Evolutionary conservation across 257 asterid genomes (phyloP).

Genomic region (Jacaranda copaia): DNA sequence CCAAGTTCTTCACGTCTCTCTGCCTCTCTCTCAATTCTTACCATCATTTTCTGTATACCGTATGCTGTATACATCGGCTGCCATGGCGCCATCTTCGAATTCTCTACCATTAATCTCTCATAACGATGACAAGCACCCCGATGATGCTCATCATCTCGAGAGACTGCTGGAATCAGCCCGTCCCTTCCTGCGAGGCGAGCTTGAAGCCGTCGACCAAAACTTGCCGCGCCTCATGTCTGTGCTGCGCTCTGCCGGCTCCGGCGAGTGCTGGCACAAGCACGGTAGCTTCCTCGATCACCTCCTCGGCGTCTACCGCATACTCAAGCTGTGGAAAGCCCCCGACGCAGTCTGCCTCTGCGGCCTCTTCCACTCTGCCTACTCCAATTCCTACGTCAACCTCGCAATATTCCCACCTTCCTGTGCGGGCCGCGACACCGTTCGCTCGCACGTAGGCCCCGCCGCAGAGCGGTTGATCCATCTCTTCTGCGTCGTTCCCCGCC

Average conservation of each 20-base stretch:
- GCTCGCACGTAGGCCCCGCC: constrained; percentile 67
- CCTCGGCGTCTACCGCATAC: constrained; percentile 70
- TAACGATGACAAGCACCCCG: constrained; percentile 11
- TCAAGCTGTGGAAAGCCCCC: constrained; percentile 83
- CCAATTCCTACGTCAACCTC: constrained; percentile 84
- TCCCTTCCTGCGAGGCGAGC: constrained; percentile 84
- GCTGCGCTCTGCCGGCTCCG: constrained; percentile 75
- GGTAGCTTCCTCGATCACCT: constrained; percentile 83
- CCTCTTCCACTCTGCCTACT: constrained; percentile 92
- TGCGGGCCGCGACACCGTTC: constrained; percentile 72
- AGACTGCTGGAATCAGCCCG: constrained; percentile 63
- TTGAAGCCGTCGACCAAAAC: constrained; percentile 53
- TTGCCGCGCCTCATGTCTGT: constrained; percentile 74
- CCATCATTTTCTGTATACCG: too few species aligned
- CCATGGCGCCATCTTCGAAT: constrained; percentile 44
- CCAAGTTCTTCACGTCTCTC: neutral
- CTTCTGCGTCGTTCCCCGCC: constrained; percentile 87
- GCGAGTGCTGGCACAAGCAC: constrained; percentile 97
- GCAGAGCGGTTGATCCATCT: constrained; percentile 81
- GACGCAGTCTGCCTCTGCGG: constrained; percentile 83
- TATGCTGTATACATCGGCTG: neutral
- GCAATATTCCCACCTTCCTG: constrained; percentile 88
- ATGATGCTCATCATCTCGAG: constrained; percentile 16
- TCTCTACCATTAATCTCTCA: neutral
- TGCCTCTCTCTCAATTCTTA: neutral